These are phyloP conservation scores for Dothistroma septosporum DNA, from an alignment of 2,329 filamentous ascomycete genomes.

Conservation along the genomic window DNA sequence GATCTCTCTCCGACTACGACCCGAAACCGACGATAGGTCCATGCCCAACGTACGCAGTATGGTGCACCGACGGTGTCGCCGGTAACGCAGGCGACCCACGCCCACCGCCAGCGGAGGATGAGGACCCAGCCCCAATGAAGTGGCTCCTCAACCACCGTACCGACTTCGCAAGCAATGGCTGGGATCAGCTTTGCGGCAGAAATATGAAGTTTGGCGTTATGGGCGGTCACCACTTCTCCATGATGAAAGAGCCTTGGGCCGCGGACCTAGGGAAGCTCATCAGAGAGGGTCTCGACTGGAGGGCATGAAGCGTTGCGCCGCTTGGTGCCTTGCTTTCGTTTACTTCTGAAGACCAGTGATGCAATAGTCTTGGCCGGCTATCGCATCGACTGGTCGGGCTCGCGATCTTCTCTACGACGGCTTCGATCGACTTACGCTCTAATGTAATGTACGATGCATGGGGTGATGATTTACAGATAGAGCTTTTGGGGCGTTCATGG, in stretches of 20 bases:
- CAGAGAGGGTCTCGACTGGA: slow-evolving; percentile 39
- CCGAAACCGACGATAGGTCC: slow-evolving; percentile 60
- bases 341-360: slow-evolving; percentile 9
- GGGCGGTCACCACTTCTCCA: slow-evolving; percentile 70
- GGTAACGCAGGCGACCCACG: slow-evolving; percentile 60
- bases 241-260: slow-evolving; percentile 62
- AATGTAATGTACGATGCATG: slow-evolving; percentile 1
- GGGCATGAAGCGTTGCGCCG: slow-evolving; percentile 16
- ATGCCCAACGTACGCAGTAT: slow-evolving; percentile 62
- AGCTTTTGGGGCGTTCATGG: not conserved
- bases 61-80: slow-evolving; percentile 71
- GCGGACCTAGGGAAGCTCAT: slow-evolving; percentile 41
- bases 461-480: not conserved
- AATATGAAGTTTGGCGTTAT: slow-evolving; percentile 64
- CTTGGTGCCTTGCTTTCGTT: slow-evolving; percentile 7
- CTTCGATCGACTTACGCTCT: not conserved
- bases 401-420: not conserved
- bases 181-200: slow-evolving; percentile 62
- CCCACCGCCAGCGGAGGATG: slow-evolving; percentile 58
- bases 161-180: slow-evolving; percentile 66
- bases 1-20: slow-evolving; percentile 65
- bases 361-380: slow-evolving; percentile 12
- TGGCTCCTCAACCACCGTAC: slow-evolving; percentile 71
- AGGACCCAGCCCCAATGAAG: slow-evolving; percentile 52
- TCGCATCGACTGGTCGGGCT: not conserved